A percentile compares a stretch with the other conserved stretches of the same genome.
These are phyloP conservation scores for Neopestalotiopsis sp. DNA, from an alignment of 2,329 filamentous ascomycete genomes.

Conservation along the genomic window DNA sequence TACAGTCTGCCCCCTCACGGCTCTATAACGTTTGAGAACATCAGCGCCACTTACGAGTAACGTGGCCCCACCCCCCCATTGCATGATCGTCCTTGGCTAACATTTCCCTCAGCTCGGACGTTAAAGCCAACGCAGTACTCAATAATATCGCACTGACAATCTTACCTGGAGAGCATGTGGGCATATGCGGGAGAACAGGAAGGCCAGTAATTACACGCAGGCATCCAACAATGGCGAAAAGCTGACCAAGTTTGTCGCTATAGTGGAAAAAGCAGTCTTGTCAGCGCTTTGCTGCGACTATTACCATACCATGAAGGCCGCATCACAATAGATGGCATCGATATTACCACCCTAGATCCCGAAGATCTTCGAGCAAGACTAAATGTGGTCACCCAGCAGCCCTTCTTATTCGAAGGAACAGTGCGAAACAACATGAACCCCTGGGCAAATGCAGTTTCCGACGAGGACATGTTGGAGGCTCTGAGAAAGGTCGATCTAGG, in stretches of 20 bases:
- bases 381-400: conserved; percentile 58
- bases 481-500: conserved; percentile 42
- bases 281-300: conserved; percentile 43
- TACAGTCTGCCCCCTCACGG: neutral
- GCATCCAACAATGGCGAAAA: neutral
- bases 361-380: conserved; percentile 49
- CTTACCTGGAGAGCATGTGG: conserved; percentile 1
- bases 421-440: conserved; percentile 39
- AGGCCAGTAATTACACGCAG: conserved; percentile 2
- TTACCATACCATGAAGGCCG: conserved; percentile 31
- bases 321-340: conserved; percentile 39
- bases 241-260: neutral
- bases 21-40: neutral
- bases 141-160: conserved; percentile 4
- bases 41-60: neutral
- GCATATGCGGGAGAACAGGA: conserved; percentile 12
- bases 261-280: conserved; percentile 49
- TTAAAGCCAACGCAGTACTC: neutral
- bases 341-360: conserved; percentile 36
- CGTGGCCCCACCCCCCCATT: no score
- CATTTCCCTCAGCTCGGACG: neutral
- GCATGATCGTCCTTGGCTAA: neutral
- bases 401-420: conserved; percentile 50
- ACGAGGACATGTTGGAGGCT: conserved; percentile 35
- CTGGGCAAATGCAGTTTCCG: conserved; percentile 34